Base-by-base conservation (phyloP, 179 eudicot species). In the Beta corolliflora region DNA sequence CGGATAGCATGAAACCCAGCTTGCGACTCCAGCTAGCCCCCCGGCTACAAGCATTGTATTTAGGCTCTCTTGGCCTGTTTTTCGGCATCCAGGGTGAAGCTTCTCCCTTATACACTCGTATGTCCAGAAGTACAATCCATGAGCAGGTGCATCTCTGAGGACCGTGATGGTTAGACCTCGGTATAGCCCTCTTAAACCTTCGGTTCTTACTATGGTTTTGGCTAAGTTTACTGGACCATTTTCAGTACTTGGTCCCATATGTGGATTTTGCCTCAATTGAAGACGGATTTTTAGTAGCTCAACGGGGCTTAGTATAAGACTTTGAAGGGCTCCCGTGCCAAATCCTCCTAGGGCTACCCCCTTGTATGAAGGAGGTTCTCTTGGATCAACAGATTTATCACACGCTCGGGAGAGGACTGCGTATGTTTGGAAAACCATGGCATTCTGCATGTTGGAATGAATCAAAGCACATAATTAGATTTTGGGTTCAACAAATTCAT, bases 11-110 rank as follows among this genome's bases (percentile, higher is more conserved):
- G 81, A 69, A 18, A 91, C 64, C 99, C 99, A 96, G 83, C 99
- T 96, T 2, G 93, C 91, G 8, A 91, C 97, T 19, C 99, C 99
- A 0, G 99, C 99, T 9, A 94, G 88, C 8, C 99, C 99, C 5
- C 98, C 99, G 0, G 99, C 96, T 0, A 92, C 56, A 41, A 96
- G 90, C 97, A 96, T 96, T 0, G 99, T 96, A 25, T 56, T 66
- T 18, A 91, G 79, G 29, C 77, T 88, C 84, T 94, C 99, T 61
- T 91, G 92, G 15, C 96, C 97, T 4, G 60, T 84, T 58, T 61
- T 90, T 19, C 98, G 81, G 76, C 99, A 96, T 9, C 98, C 99
- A 3, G 97, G 98, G 78, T 94, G 99, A 46, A 94, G 86, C 31
- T 69, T 63, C 78, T 96, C 99, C 72, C 96, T 88, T 82, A 83